A percentile compares a stretch with the other conserved stretches of the same genome.
phyloP scores from a whole-genome alignment of 257 asterid species.

The Rubia yunnanensis region DNA sequence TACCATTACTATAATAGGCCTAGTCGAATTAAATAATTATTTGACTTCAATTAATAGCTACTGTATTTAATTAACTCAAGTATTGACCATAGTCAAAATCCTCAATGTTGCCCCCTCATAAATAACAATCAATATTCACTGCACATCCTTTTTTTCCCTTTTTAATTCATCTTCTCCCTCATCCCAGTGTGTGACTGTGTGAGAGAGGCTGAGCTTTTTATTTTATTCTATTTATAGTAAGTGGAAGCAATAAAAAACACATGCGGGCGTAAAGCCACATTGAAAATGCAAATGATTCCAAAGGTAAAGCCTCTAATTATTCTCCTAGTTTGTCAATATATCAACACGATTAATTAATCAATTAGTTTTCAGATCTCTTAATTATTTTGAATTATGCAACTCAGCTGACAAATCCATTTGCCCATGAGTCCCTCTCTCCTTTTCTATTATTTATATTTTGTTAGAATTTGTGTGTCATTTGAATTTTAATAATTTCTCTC shows the following conservation, averaged over 20 bases:
- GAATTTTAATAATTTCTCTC: not conserved
- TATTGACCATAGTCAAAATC: conserved; percentile 6
- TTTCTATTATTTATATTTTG: not conserved
- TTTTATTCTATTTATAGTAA: not conserved
- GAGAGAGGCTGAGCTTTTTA: not conserved
- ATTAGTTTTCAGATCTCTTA: conserved; percentile 13
- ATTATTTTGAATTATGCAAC: no score
- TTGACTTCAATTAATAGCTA: not conserved
- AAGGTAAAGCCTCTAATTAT: conserved; percentile 1
- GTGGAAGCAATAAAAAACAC: not conserved
- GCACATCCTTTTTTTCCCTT: not conserved
- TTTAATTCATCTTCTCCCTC: not conserved
- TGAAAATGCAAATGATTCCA: conserved; percentile 6
- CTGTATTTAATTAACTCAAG: not conserved
- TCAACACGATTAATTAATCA: not conserved
- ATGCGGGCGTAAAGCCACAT: not conserved
- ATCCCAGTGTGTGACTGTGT: not conserved
- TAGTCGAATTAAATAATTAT: not conserved
- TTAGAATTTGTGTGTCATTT: not conserved
- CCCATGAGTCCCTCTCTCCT: conserved; percentile 4
- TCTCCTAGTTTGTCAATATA: conserved; percentile 5
- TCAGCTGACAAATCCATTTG: not conserved
- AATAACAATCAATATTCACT: conserved; percentile 3
- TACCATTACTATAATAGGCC: no score
- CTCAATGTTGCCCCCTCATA: not conserved